These are phyloP conservation scores for Furcasterigmium sp. DNA, from an alignment of 2,329 filamentous ascomycete genomes.

Conservation along the genomic window DNA sequence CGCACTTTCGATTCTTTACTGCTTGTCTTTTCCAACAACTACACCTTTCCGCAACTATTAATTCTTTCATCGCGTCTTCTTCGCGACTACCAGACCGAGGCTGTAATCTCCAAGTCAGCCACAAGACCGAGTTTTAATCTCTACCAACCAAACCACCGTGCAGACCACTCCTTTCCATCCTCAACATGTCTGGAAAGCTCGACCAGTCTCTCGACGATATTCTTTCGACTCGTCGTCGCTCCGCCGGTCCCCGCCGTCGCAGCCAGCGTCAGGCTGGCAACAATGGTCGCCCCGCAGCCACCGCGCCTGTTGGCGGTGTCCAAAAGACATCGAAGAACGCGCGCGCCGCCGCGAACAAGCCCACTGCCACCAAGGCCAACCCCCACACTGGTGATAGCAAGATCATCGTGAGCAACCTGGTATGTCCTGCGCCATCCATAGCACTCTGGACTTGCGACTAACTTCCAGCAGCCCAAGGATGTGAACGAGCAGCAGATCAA, in stretches of 20 bases:
- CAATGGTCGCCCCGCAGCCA: conserved; percentile 48
- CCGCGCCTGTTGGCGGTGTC: conserved; percentile 78
- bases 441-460: conserved; percentile 28
- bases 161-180: conserved; percentile 4
- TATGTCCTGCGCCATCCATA: conserved; percentile 42
- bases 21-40: too few relatives aligned
- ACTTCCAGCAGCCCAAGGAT: conserved; percentile 74
- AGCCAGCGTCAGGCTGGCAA: conserved; percentile 35
- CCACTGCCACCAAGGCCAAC: conserved; percentile 59
- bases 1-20: background rate
- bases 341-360: conserved; percentile 55
- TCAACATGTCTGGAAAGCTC: conserved; percentile 86
- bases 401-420: conserved; percentile 97
- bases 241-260: conserved; percentile 46
- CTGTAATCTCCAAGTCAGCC: background rate
- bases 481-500: conserved; percentile 97
- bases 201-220: conserved; percentile 98
- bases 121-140: background rate
- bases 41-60: conserved; percentile 3
- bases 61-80: conserved; percentile 3
- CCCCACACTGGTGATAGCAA: conserved; percentile 73
- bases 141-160: background rate
- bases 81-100: background rate
- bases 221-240: conserved; percentile 68
- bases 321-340: conserved; percentile 67